phyloP scores from a whole-genome alignment of 23 red algal species.

The Porphyridium purpureum region DNA sequence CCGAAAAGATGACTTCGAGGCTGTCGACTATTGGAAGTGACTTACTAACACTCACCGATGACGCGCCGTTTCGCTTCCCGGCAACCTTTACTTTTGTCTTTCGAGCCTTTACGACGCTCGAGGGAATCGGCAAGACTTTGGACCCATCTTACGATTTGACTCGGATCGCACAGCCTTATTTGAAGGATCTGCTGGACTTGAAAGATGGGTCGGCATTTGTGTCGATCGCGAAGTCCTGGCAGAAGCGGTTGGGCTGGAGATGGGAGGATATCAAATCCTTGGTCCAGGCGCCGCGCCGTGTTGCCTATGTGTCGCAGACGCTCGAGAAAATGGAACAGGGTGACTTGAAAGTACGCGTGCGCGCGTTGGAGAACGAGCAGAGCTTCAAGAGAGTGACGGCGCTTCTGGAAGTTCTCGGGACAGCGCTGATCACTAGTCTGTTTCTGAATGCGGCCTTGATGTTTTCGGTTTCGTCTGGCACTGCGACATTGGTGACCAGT shows the following conservation, averaged over 20 bases:
- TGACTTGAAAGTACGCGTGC: constrained; percentile 54
- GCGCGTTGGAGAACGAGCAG: constrained; percentile 64
- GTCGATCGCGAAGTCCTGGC: constrained; percentile 33
- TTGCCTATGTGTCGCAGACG: constrained; percentile 56
- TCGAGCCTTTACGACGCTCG: constrained; percentile 73
- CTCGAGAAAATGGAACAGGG: constrained; percentile 61
- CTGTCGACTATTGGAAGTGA: constrained; percentile 66
- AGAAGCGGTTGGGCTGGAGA: constrained; percentile 64
- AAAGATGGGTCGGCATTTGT: constrained; percentile 63
- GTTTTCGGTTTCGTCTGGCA: no score
- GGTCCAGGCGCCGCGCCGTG: constrained; percentile 62
- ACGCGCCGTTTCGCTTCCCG: constrained; percentile 77
- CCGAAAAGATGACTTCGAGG: constrained; percentile 21
- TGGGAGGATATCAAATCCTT: constrained; percentile 26
- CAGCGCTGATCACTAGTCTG: no score
- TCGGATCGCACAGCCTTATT: constrained; percentile 51
- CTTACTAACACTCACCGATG: constrained; percentile 52
- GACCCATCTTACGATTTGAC: constrained; percentile 67
- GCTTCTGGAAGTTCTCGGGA: no score
- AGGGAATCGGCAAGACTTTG: constrained; percentile 67
- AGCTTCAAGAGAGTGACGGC: no score
- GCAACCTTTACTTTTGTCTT: constrained; percentile 89
- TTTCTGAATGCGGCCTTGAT: no score
- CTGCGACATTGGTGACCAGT: no score
- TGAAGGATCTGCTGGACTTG: constrained; percentile 77